phyloP scores from a whole-genome alignment of 352 stramenopile species.

The Pythium rhizo-oryzae region DNA sequence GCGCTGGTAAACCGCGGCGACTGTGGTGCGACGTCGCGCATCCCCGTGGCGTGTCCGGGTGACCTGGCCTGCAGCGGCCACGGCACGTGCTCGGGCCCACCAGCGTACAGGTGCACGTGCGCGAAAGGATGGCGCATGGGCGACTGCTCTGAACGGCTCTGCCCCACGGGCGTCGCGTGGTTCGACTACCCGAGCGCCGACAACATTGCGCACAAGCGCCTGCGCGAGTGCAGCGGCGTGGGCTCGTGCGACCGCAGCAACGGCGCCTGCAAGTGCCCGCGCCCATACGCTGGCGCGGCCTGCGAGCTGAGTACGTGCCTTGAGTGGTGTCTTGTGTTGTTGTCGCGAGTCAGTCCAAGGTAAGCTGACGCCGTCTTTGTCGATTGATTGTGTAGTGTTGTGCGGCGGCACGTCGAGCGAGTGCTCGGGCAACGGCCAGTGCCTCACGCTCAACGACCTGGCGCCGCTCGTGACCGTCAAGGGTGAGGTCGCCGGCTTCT shows the following conservation, averaged over 20 bases:
- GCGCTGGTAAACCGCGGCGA: slow-evolving; percentile 62
- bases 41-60: slow-evolving; percentile 63
- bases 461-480: slow-evolving; percentile 59
- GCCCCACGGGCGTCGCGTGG: slow-evolving; percentile 56
- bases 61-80: slow-evolving; percentile 80
- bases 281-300: slow-evolving; percentile 62
- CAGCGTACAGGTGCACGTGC: slow-evolving; percentile 66
- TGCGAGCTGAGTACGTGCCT: slow-evolving; percentile 67
- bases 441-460: slow-evolving; percentile 67
- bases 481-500: slow-evolving; percentile 51
- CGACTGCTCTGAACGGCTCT: slow-evolving; percentile 80
- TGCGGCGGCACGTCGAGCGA: slow-evolving; percentile 44
- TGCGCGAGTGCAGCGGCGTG: slow-evolving; percentile 63
- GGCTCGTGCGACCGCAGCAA: slow-evolving; percentile 73
- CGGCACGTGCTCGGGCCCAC: slow-evolving; percentile 62
- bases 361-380: slow-evolving; percentile 10
- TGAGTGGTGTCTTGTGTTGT: background rate
- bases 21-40: slow-evolving; percentile 58
- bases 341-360: background rate
- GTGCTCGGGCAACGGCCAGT: slow-evolving; percentile 80
- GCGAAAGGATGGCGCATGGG: slow-evolving; percentile 68
- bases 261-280: slow-evolving; percentile 69
- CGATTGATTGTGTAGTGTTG: slow-evolving; percentile 39
- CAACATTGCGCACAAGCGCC: slow-evolving; percentile 56
- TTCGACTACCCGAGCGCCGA: slow-evolving; percentile 59